Base-by-base conservation (phyloP, 2,329 filamentous ascomycete genomes). In the Botrytis porri region DNA sequence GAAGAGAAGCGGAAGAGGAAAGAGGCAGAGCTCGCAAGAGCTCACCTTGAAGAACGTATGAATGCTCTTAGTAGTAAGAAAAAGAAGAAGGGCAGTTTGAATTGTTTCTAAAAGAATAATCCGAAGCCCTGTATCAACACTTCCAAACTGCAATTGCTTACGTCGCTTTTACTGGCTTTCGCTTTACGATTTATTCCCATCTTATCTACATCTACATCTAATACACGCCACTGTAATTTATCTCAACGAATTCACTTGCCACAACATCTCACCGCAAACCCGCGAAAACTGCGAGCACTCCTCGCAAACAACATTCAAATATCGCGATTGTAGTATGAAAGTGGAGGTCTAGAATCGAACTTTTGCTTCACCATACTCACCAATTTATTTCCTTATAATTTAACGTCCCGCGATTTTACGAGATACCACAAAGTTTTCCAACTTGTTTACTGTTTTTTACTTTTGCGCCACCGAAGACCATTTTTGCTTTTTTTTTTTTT, bases 1-100 rank as follows among this genome's bases (percentile, higher is more conserved):
- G 95, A 99, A 83, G 96, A 99, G 87, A 90, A 95, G 78, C 95
- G 93, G 85, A 97, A 97, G 84, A 88, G 96, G 74, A 88, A 94
- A 76, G 93, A 95, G 75, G 95, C 97, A 51, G 96, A 99, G 85
- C 90, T 92, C 76, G 96, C 96, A 61, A 88, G 93, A 71, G 93
- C 92, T 57, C 93, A 97, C 80, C 88, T 99, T 39, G 95, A 99
- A 84, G 94, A 97, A 85, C 89, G 95, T 73, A 99, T 99, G 90
- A 94, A 95, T 80, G 91, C 93, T 73, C 92, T 96, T 82, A 95
- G 91, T 83, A 89, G 88, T 80, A 92, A 93, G 85, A 97, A 80
- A 74, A 80, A 80, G 75, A 80, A 97, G 89, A 97, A 97, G 88
- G 90, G 92, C 80, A 95, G 92, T 77, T 88, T 99, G 83, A 98